Percentiles rank a stretch among this genome's conserved stretches.
Conservation (phyloP, 2,329 filamentous ascomycete species). For the Fusarium sp. region DNA sequence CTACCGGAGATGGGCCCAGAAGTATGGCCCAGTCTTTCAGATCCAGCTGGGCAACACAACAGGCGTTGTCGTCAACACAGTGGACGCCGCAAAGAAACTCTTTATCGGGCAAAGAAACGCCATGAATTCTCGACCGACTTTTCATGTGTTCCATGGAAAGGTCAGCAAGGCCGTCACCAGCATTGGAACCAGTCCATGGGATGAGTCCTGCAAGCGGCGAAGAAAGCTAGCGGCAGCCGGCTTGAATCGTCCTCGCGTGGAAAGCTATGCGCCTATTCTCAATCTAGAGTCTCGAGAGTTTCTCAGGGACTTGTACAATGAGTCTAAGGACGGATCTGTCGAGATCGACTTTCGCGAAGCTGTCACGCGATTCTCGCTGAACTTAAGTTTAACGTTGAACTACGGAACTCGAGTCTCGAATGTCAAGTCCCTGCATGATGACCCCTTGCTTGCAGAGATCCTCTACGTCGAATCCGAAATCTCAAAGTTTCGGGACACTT, state of each 20-base stretch:
- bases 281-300: slow-evolving; percentile 70
- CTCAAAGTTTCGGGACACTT: slow-evolving; percentile 31
- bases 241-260: slow-evolving; percentile 72
- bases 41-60: slow-evolving; percentile 59
- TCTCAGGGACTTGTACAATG: slow-evolving; percentile 70
- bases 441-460: slow-evolving; percentile 43
- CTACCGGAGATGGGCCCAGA: slow-evolving; percentile 45
- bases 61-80: slow-evolving; percentile 75
- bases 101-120: slow-evolving; percentile 76
- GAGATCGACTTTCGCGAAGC: slow-evolving; percentile 72
- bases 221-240: slow-evolving; percentile 66
- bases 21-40: slow-evolving; percentile 49
- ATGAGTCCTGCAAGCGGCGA: slow-evolving; percentile 73
- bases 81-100: slow-evolving; percentile 71
- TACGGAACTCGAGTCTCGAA: slow-evolving; percentile 63
- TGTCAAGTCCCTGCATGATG: slow-evolving; percentile 34
- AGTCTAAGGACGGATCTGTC: slow-evolving; percentile 64
- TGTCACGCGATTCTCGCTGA: slow-evolving; percentile 73
- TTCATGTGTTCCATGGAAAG: slow-evolving; percentile 73
- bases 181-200: slow-evolving; percentile 77
- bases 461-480: slow-evolving; percentile 40
- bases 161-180: slow-evolving; percentile 54
- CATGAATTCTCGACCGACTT: slow-evolving; percentile 72
- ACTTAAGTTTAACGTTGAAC: slow-evolving; percentile 72
- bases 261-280: slow-evolving; percentile 76